Evolutionary conservation across 768 basidiomycete genomes (phyloP).

Genomic region (Tylopilus balloui): DNA sequence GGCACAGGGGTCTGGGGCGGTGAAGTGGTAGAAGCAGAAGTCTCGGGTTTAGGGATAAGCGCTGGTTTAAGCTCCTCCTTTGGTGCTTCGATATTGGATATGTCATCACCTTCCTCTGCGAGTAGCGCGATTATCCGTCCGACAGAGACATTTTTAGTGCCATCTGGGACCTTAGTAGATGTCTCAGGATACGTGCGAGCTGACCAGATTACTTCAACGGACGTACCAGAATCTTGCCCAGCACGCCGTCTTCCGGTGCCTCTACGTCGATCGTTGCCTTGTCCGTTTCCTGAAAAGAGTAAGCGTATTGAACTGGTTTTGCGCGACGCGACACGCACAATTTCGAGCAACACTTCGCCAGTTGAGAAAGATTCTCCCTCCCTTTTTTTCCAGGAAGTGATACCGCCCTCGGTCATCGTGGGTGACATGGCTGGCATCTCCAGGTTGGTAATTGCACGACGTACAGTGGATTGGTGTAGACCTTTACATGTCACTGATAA

Average conservation of each 20-base stretch:
- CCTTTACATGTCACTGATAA: conserved; percentile 14
- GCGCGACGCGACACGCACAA: conserved; percentile 48
- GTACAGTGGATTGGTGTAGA: conserved; percentile 48
- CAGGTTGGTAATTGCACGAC: conserved; percentile 66
- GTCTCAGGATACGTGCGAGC: not conserved
- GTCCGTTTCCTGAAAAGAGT: conserved; percentile 70
- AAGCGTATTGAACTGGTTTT: not conserved
- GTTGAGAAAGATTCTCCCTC: conserved; percentile 75
- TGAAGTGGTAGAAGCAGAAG: conserved; percentile 21
- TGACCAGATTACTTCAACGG: not conserved
- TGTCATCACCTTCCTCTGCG: conserved; percentile 94
- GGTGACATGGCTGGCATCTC: conserved; percentile 97
- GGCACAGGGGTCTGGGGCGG: conserved; percentile 19
- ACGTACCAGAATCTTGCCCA: conserved; percentile 89
- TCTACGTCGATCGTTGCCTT: conserved; percentile 98
- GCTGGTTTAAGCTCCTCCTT: conserved; percentile 31
- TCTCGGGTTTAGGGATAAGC: conserved; percentile 16
- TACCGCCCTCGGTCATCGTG: conserved; percentile 94
- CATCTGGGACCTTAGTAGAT: conserved; percentile 56
- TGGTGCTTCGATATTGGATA: conserved; percentile 74
- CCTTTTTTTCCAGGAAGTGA: conserved; percentile 85
- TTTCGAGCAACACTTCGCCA: conserved; percentile 87
- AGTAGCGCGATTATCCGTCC: conserved; percentile 89
- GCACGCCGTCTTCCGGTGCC: conserved; percentile 92
- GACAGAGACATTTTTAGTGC: conserved; percentile 79